A percentile compares a stretch with the other conserved stretches of the same genome.
phyloP scores from a whole-genome alignment of 176 grass and related monocot species.

The Tillandsia leiboldiana region DNA sequence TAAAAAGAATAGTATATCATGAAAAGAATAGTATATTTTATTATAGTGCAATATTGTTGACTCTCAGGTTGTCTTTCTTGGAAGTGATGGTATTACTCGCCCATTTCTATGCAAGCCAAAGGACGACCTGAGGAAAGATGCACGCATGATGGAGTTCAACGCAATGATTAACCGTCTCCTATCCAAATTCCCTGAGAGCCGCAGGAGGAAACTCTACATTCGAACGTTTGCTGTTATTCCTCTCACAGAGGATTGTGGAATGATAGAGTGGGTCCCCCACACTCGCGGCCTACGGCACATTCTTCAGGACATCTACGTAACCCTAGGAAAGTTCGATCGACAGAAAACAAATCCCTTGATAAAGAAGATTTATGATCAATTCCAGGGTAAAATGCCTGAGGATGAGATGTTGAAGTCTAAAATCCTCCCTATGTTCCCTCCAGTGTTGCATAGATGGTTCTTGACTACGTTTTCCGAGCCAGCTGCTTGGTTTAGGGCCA shows the following conservation, averaged over 20 bases:
- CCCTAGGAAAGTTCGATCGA: constrained; percentile 63
- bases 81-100: constrained; percentile 58
- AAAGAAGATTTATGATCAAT: constrained; percentile 71
- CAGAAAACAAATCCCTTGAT: constrained; percentile 70
- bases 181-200: constrained; percentile 85
- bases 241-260: constrained; percentile 92
- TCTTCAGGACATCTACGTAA: constrained; percentile 93
- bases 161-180: constrained; percentile 89
- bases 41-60: constrained; percentile 18
- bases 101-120: constrained; percentile 90
- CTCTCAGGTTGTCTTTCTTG: constrained; percentile 63
- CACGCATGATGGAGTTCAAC: constrained; percentile 99
- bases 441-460: constrained; percentile 98
- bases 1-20: no score
- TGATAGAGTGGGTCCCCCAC: constrained; percentile 92
- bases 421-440: constrained; percentile 84
- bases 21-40: background rate
- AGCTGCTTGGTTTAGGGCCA: constrained; percentile 89
- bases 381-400: constrained; percentile 55
- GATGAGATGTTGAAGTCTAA: constrained; percentile 76
- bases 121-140: constrained; percentile 90
- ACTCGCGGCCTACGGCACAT: constrained; percentile 79
- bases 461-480: constrained; percentile 91
- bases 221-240: constrained; percentile 92
- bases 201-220: constrained; percentile 89